Conservation (phyloP, 495 filamentous ascomycete genomes). For the Lasiosphaeria hispida region DNA sequence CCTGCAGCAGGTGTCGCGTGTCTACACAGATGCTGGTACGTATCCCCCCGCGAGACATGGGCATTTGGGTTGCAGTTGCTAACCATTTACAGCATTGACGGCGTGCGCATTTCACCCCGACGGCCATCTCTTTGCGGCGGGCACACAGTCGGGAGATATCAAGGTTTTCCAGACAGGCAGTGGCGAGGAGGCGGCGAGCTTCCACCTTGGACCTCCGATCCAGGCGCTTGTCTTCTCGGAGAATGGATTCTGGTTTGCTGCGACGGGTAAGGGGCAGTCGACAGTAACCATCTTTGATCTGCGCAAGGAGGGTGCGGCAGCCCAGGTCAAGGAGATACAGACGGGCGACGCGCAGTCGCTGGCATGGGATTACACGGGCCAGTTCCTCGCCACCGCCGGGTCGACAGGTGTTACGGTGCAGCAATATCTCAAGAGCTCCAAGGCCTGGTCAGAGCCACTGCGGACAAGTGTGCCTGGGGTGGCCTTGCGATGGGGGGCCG, state of each 20-base stretch:
- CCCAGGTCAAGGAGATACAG: constrained; percentile 74
- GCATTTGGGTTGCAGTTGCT: constrained; percentile 21
- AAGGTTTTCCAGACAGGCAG: constrained; percentile 82
- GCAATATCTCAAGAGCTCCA: constrained; percentile 77
- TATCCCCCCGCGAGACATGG: constrained; percentile 4
- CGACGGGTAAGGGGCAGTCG: constrained; percentile 66
- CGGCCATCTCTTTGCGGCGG: constrained; percentile 86
- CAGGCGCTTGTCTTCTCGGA: constrained; percentile 84
- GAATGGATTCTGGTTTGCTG: constrained; percentile 94
- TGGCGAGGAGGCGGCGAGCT: constrained; percentile 66
- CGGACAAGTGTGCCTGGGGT: constrained; percentile 69
- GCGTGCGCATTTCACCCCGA: constrained; percentile 90
- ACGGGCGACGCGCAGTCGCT: constrained; percentile 72
- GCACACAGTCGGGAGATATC: constrained; percentile 71
- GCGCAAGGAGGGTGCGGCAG: constrained; percentile 75
- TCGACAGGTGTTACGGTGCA: constrained; percentile 80
- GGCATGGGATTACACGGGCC: constrained; percentile 91
- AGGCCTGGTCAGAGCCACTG: constrained; percentile 86
- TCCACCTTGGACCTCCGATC: constrained; percentile 64
- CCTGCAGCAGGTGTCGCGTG: constrained; percentile 64
- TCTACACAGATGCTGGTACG: constrained; percentile 81
- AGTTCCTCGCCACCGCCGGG: constrained; percentile 83
- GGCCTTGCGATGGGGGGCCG: constrained; percentile 71
- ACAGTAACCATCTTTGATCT: constrained; percentile 86
- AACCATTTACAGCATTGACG: constrained; percentile 62